Conservation (phyloP, 192 early-diverging fungal genomes). For the Podila horticola region DNA sequence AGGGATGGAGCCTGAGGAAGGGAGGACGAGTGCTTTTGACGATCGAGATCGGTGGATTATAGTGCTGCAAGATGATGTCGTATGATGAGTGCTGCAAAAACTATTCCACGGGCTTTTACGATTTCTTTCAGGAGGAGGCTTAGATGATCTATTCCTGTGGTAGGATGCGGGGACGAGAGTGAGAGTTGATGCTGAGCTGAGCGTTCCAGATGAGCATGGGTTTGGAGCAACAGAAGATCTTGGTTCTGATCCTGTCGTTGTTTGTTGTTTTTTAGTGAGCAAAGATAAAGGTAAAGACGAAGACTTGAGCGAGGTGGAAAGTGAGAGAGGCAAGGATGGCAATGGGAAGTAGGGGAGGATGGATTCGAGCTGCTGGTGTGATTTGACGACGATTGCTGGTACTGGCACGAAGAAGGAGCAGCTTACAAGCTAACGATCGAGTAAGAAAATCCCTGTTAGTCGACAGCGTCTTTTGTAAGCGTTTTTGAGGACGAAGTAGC, state of each 20-base stretch:
- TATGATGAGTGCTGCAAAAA: background rate
- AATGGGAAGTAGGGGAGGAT: slow-evolving; percentile 24
- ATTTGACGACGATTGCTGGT: slow-evolving; percentile 31
- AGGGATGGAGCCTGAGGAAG: background rate
- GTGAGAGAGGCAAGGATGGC: background rate
- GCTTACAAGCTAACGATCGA: slow-evolving; percentile 10
- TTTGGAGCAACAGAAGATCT: background rate
- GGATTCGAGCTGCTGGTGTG: slow-evolving; percentile 20
- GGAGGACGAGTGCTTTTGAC: background rate
- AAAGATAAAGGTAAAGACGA: background rate
- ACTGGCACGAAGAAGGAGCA: slow-evolving; percentile 29
- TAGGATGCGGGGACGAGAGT: background rate
- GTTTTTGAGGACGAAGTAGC: too few relatives aligned
- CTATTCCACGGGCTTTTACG: background rate
- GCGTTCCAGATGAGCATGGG: background rate
- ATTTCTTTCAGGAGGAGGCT: background rate
- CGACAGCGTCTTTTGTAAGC: too few relatives aligned
- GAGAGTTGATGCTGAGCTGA: background rate
- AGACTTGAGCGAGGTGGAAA: background rate
- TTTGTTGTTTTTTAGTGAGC: background rate
- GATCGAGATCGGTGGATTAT: background rate
- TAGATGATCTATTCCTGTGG: background rate
- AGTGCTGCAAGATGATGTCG: background rate
- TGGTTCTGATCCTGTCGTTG: background rate
- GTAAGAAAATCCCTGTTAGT: background rate